Conservation (phyloP, 768 basidiomycete species). For the Leccinum disarticulatum region DNA sequence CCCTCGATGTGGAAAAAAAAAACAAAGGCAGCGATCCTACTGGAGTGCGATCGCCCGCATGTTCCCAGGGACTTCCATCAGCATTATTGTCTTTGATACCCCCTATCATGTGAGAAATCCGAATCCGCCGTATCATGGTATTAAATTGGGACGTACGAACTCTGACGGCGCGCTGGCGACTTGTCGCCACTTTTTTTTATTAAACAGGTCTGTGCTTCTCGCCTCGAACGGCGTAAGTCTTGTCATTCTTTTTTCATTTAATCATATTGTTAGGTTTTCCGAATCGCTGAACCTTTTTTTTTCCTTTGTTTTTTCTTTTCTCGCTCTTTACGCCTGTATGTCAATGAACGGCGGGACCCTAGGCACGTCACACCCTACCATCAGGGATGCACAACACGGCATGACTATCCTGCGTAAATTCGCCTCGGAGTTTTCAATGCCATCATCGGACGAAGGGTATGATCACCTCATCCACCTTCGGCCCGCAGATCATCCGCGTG, state of each 20-base stretch:
- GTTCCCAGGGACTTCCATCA: constrained; percentile 61
- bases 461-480: constrained; percentile 50
- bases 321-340: neutral
- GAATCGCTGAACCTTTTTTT: neutral
- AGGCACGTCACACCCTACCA: constrained; percentile 80
- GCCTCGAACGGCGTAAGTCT: constrained; percentile 58
- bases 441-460: constrained; percentile 60
- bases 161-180: constrained; percentile 14
- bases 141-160: neutral
- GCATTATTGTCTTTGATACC: constrained; percentile 77
- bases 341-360: constrained; percentile 5
- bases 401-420: constrained; percentile 65
- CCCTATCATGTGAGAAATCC: constrained; percentile 62
- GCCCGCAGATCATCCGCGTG: constrained; percentile 38
- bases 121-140: neutral
- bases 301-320: neutral
- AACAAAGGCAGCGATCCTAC: constrained; percentile 60
- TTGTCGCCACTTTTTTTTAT: constrained; percentile 8
- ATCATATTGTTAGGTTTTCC: neutral
- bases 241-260: constrained; percentile 2
- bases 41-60: constrained; percentile 75
- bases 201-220: constrained; percentile 57
- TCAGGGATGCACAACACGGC: constrained; percentile 58
- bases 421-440: constrained; percentile 56
- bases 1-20: neutral